phyloP scores from a whole-genome alignment of 2,329 filamentous ascomycete species.

The Xylariaceae sp. region DNA sequence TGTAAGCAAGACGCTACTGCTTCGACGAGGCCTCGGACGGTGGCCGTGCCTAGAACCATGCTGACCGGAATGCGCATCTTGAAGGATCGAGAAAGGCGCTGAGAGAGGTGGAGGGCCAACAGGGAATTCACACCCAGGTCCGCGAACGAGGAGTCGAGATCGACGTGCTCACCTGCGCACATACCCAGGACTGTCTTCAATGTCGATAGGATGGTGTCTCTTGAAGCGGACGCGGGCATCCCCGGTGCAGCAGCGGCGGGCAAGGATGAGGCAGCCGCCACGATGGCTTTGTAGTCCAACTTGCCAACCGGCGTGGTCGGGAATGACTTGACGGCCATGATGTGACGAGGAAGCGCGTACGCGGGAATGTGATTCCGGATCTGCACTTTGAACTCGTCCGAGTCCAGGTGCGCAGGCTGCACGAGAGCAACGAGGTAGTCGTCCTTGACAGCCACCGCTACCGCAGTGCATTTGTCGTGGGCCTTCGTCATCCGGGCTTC shows the following conservation, averaged over 20 bases:
- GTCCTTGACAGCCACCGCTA: neutral
- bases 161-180: neutral
- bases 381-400: neutral
- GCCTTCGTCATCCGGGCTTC: neutral
- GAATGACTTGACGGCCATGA: neutral
- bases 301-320: neutral
- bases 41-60: neutral
- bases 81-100: conserved; percentile 1
- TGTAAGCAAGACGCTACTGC: neutral
- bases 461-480: neutral
- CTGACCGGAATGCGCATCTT: neutral
- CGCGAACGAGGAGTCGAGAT: neutral
- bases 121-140: neutral
- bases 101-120: neutral
- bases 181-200: neutral
- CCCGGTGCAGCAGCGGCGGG: too few relatives aligned
- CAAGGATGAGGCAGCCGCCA: neutral
- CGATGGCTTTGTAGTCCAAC: neutral
- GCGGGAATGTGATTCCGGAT: neutral
- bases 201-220: neutral
- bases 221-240: neutral
- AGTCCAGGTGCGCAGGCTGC: neutral
- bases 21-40: neutral
- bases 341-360: neutral
- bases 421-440: neutral